These are phyloP conservation scores for Aspergillus persii DNA, from an alignment of 2,329 filamentous ascomycete species.

Conservation along the genomic window DNA sequence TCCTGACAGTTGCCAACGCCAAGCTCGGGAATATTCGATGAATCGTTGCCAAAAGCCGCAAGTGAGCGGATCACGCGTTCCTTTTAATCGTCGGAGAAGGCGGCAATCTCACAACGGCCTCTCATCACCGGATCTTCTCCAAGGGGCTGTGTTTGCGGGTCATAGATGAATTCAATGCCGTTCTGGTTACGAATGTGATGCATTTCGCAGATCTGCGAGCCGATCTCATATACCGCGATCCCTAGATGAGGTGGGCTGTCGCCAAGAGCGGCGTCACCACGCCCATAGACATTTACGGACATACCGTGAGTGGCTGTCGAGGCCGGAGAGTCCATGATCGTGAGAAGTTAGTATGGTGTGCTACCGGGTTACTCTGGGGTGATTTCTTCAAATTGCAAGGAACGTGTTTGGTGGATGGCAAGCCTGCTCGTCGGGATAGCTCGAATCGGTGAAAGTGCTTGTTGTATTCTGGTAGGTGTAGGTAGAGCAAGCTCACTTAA, in stretches of 20 bases:
- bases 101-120: conserved; percentile 19
- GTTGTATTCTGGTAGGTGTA: too few species aligned
- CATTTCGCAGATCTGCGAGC: conserved; percentile 21
- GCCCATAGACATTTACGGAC: conserved; percentile 23
- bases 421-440: too few species aligned
- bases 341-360: conserved; percentile 8
- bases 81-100: conserved; percentile 9
- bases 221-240: conserved; percentile 17
- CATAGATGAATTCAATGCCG: conserved; percentile 19
- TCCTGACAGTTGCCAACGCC: conserved; percentile 17
- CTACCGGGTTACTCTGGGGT: background rate
- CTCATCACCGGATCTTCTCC: conserved; percentile 19
- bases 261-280: conserved; percentile 18
- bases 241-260: conserved; percentile 22
- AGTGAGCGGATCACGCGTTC: conserved; percentile 2
- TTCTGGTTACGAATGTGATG: conserved; percentile 22
- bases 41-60: conserved; percentile 11
- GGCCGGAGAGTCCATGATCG: conserved; percentile 10
- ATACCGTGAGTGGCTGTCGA: background rate
- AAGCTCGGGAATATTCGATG: conserved; percentile 18
- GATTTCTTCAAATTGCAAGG: conserved; percentile 3
- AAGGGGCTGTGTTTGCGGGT: conserved; percentile 18
- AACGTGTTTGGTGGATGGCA: conserved; percentile 8
- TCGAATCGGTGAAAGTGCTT: too few species aligned
- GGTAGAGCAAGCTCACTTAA: too few species aligned